These are phyloP conservation scores for Hypomyces perniciosus DNA, from an alignment of 2,329 filamentous ascomycete species.

Conservation along the genomic window DNA sequence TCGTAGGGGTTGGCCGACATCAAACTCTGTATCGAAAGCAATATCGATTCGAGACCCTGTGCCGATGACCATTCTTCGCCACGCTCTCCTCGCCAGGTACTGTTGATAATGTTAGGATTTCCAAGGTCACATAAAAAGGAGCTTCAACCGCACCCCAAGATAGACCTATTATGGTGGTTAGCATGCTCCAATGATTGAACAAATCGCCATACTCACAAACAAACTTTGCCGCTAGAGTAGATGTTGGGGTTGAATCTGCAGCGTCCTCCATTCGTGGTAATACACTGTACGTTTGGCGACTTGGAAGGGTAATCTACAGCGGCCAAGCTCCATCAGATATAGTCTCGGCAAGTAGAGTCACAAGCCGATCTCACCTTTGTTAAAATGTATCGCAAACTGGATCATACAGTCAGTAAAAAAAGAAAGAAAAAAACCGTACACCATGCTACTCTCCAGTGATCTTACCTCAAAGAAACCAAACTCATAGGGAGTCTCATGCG, in stretches of 20 bases:
- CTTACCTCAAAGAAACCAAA: conserved; percentile 93
- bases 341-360: no score
- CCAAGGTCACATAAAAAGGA: not conserved
- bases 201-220: conserved; percentile 58
- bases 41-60: conserved; percentile 87
- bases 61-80: conserved; percentile 96
- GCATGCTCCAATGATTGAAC: not conserved
- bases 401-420: conserved; percentile 3
- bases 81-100: conserved; percentile 86
- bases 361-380: conserved; percentile 50
- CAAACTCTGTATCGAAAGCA: conserved; percentile 92
- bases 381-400: conserved; percentile 72
- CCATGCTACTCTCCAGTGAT: conserved; percentile 10
- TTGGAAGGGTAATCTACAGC: conserved; percentile 71
- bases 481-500: conserved; percentile 91
- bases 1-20: conserved; percentile 93
- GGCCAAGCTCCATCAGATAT: not conserved
- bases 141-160: conserved; percentile 63
- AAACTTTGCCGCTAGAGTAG: conserved; percentile 85
- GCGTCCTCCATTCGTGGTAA: conserved; percentile 82
- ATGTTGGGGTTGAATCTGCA: conserved; percentile 97
- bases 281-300: conserved; percentile 55
- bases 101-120: conserved; percentile 29
- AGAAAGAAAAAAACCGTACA: not conserved
- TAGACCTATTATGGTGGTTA: conserved; percentile 54